Percentiles rank a stretch among this genome's conserved stretches.
Evolutionary conservation across 805 yeast genomes (phyloP).

Genomic region (Starmerella kuoi): DNA sequence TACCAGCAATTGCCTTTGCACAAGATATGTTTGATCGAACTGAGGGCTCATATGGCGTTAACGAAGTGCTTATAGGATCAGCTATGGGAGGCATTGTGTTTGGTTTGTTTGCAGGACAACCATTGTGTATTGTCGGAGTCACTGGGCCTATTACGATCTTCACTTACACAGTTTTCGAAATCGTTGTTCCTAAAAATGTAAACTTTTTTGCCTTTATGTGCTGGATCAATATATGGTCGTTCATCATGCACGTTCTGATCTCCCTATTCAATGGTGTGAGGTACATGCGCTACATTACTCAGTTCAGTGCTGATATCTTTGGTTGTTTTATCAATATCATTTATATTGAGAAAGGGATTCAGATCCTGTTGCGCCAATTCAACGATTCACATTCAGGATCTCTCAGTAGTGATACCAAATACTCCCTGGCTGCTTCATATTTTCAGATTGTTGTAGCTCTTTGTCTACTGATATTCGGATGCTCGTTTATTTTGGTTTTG

Average conservation of each 20-base stretch:
- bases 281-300: conserved; percentile 57
- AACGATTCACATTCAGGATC: conserved; percentile 23
- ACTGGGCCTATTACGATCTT: conserved; percentile 93
- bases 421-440: conserved; percentile 40
- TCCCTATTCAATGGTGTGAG: conserved; percentile 60
- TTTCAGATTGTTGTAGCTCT: conserved; percentile 64
- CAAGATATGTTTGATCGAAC: conserved; percentile 96
- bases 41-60: conserved; percentile 74
- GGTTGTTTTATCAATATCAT: conserved; percentile 83
- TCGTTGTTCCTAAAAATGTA: conserved; percentile 41
- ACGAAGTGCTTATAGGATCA: conserved; percentile 71
- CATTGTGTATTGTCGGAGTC: conserved; percentile 89
- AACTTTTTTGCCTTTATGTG: conserved; percentile 83
- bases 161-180: conserved; percentile 75
- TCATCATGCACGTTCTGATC: conserved; percentile 63
- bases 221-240: conserved; percentile 89
- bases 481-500: conserved; percentile 34
- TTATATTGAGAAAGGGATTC: conserved; percentile 82
- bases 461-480: conserved; percentile 66
- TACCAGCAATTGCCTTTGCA: conserved; percentile 93
- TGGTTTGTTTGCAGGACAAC: conserved; percentile 80
- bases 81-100: conserved; percentile 85
- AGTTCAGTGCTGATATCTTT: conserved; percentile 82
- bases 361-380: conserved; percentile 66
- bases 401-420: neutral